Conservation (phyloP, 2,329 filamentous ascomycete genomes). For the Elsinoe ampelina region DNA sequence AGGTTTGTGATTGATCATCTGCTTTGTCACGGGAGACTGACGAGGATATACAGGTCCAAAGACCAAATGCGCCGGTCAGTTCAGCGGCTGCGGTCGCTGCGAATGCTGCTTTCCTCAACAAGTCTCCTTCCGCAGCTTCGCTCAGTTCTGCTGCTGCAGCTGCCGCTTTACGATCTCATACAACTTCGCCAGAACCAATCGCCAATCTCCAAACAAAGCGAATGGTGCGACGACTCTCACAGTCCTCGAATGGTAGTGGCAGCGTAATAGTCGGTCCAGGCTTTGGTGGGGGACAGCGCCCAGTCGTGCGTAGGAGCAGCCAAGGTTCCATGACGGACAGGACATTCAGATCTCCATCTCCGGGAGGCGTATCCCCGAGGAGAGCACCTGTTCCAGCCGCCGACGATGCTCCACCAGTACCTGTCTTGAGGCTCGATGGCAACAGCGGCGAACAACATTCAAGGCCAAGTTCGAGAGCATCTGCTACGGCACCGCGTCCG, state of each 20-base stretch:
- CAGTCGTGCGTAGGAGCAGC: conserved; percentile 57
- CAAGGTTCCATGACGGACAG: conserved; percentile 78
- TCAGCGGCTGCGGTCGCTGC: conserved; percentile 64
- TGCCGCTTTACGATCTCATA: conserved; percentile 68
- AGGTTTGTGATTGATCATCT: conserved; percentile 25
- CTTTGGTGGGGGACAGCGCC: conserved; percentile 23
- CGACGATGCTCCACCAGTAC: conserved; percentile 58
- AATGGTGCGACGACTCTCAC: conserved; percentile 63
- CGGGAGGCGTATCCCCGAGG: conserved; percentile 34
- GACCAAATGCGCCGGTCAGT: conserved; percentile 46
- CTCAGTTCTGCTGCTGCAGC: conserved; percentile 81
- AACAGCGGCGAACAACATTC: conserved; percentile 25
- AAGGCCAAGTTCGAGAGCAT: conserved; percentile 24
- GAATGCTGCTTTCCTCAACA: conserved; percentile 67
- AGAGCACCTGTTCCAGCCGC: conserved; percentile 19
- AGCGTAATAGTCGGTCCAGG: conserved; percentile 21
- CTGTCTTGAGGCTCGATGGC: conserved; percentile 49
- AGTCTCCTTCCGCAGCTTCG: conserved; percentile 52
- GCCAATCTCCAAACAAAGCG: conserved; percentile 82
- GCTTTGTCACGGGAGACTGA: not conserved
- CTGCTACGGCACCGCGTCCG: not conserved
- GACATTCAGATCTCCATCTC: conserved; percentile 73
- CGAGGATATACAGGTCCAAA: not conserved
- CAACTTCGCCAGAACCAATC: conserved; percentile 68
- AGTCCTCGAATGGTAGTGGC: conserved; percentile 55